Base-by-base conservation (phyloP, 2,329 filamentous ascomycete genomes). In the Volutella citrinella region DNA sequence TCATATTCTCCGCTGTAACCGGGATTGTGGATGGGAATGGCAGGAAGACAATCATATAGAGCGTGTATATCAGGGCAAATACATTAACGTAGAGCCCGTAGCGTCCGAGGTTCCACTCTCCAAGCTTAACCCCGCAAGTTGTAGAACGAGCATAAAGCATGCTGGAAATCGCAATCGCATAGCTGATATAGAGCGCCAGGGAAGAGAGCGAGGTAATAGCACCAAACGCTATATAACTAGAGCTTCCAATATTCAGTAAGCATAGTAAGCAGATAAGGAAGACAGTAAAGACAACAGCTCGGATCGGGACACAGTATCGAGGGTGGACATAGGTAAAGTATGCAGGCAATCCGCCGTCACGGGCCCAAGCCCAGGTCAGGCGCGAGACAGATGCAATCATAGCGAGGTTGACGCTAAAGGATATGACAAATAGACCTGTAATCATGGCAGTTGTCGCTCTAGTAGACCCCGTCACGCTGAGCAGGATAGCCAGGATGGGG, bases 301-400 rank as follows among this genome's bases (percentile, higher is more conserved):
- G 46, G 3, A 40, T 46, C 18, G 49, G 49, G 1, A 52, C 49
- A 4, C 48, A 42, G 19, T 51, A 44, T 5, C 34, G 46, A 7
- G 46, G 46, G 19, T 42, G 50, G 17, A 52, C 48, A 6, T 48
- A 48, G 9, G 49, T 48, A 10, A 52, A 50, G 24, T 48, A 52
- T 0, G 34, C 39, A 4, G 49, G 49, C 44, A 52, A 48, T 3
- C 49, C 49, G 5, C 48, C 49, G 19, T 52, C 49, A 7, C 49
- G 46, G 5, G 48, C 30, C 49, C 49, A 52, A n/a, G 49, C 49
- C 49, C 49, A 52, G 0, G 49, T 50, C 0, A 52, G 19, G 30
- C 49, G 49, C 9, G 49, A 52, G 6, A 52, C 48, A 6, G 48
- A 51, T 1, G 48, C 48, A 11, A 51, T 51, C 11, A 49, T 51